These are phyloP conservation scores for Neoboletus subvelutipes DNA, from an alignment of 768 basidiomycete genomes.

Conservation along the genomic window DNA sequence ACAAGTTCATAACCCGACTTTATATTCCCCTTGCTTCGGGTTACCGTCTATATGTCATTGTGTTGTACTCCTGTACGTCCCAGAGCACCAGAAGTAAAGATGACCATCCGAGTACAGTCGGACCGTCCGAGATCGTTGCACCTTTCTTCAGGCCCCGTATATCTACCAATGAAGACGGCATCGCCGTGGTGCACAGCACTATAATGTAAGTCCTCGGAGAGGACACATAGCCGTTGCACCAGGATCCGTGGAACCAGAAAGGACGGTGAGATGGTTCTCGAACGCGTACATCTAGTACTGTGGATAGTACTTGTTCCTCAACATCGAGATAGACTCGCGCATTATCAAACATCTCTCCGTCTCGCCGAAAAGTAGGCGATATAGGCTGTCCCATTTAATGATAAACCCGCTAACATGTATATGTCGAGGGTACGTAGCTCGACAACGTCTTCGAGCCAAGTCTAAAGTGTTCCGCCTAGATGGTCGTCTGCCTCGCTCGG, in stretches of 20 bases:
- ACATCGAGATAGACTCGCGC: background rate
- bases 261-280: background rate
- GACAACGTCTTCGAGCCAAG: background rate
- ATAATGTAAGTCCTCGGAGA: conserved; percentile 14
- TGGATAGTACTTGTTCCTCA: background rate
- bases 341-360: background rate
- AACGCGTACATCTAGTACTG: background rate
- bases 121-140: background rate
- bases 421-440: too few relatives aligned
- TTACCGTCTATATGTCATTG: background rate
- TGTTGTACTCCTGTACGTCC: background rate
- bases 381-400: too few relatives aligned
- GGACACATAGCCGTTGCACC: background rate
- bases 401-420: too few relatives aligned
- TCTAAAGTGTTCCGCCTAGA: background rate
- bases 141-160: background rate
- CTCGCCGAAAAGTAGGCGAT: background rate
- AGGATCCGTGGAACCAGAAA: background rate
- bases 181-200: background rate
- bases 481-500: background rate
- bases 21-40: background rate
- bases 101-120: background rate
- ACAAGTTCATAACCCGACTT: background rate
- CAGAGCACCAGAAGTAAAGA: conserved; percentile 2
- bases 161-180: background rate